Base-by-base conservation (phyloP, 192 early-diverging fungal genomes). In the Rhizoclosmatium globosum region DNA sequence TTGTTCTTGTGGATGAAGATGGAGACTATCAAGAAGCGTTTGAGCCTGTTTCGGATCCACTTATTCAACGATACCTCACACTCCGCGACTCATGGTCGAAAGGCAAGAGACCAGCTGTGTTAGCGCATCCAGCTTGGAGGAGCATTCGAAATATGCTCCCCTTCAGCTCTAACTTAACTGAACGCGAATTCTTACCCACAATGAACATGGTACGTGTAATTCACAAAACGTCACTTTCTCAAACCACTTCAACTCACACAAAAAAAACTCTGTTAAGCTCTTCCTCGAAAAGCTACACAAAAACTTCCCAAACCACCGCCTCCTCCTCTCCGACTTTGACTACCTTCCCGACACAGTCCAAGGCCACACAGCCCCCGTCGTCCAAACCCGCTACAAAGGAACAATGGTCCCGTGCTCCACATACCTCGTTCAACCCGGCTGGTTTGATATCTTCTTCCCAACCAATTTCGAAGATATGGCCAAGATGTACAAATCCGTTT, bases 401-500 rank as follows among this genome's bases (percentile, higher is more conserved):
- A 89, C 87, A 39, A 99, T 98, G 95, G 93, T 99, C 4, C 93
- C 98, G 15, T 97, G 95, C 76, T 93, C 93, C 42, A 98, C 96
- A 0, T 98, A 97, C 76, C 93, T 99, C 83, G 97, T 99, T 6
- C 95, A 96, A 82, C 98, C 96, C 3, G 98, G 98, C 11, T 98
- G 92, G 91, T 99, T 99, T 85, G 97, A 99, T 80, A 97, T 99
- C 61, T 98, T 99, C 84, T 99, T 98, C 80, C 98, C 98, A 2
- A 98, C 97, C 31, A 93, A 99, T 82, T 99, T 97, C 90, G 94
- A 95, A 78, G 83, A 95, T 17, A 76, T 96, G 80, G 79, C 82
- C 75, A 89, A 91, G 47, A 86, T 99, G 85, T 97, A 99, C 82
- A 13, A 58, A 73, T 68, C 47, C 47, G 69, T 71, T 72, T 17